Evolutionary conservation across 1,139 yeast genomes (phyloP), one percentile per base, ranked within the genome.

Genomic region (Blastobotrys persicus): DNA sequence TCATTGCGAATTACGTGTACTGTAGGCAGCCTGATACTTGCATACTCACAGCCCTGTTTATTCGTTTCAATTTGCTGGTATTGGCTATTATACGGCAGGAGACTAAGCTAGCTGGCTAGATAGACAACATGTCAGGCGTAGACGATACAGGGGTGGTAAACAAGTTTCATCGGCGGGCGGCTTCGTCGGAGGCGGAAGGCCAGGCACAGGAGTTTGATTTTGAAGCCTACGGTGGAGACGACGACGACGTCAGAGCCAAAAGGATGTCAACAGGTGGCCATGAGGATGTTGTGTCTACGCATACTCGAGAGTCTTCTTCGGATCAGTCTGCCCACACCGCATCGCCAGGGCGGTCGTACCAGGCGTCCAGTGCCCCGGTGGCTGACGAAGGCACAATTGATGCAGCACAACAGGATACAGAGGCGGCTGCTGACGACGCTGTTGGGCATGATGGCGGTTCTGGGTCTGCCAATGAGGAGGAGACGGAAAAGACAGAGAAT

Each of bases 281-380:
- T 23, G 28, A 23, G 9, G 5, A 23, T 9, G 28, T 5, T 23
- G 28, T 5, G 28, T 23, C 28, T 23, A 9, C 9, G 7, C 41
- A 37, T 37, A 37, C 26, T 16, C 18, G 41, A 37, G 41, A 13
- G 12, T 37, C 41, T 16, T 37, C 41, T 16, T 14, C 38, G 16
- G 41, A 37, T 16, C 41, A 18, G 18, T 37, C 41, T 23, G 19
- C 19, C 3, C 41, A 37, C n/a, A 37, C 41, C 3, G 41, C 41
- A 9, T 37, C 41, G 17, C 41, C 41, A 3, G 41, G 41, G 19
- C 5, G 28, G 41, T 37, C 41, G 28, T 28, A 37, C 14, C 28
- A 37, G 18, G 17, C 41, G 28, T 37, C 41, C 28, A 37, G 13
- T 5, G 41, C 19, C 14, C 41, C 17, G 6, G 28, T 37, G 26